These are phyloP conservation scores for Fusarium pseudograminearum DNA, from an alignment of 2,329 filamentous ascomycete genomes.

Conservation along the genomic window DNA sequence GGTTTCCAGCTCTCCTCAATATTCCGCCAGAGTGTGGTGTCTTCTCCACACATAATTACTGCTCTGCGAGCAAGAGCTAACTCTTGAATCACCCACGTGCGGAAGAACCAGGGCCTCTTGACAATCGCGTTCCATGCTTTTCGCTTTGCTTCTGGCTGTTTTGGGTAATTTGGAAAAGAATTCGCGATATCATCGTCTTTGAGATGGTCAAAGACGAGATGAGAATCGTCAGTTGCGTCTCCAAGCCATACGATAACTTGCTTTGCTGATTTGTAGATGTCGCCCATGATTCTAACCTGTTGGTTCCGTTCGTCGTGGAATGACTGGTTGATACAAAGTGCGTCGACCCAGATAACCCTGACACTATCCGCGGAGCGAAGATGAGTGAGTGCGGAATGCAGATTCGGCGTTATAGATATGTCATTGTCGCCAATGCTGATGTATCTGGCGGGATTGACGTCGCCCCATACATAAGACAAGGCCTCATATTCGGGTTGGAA, in stretches of 20 bases:
- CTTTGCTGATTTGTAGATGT: conserved; percentile 25
- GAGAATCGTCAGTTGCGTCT: neutral
- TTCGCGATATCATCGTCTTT: neutral
- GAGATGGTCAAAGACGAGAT: conserved; percentile 16
- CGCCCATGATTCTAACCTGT: conserved; percentile 30
- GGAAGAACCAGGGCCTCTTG: conserved; percentile 28
- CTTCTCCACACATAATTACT: conserved; percentile 14
- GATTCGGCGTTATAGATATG: conserved; percentile 3
- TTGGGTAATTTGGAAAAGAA: fast-evolving
- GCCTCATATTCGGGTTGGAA: conserved; percentile 27
- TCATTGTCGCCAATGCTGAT: neutral
- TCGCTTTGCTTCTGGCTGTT: neutral
- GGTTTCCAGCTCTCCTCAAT: neutral
- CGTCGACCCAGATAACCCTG: conserved; percentile 20
- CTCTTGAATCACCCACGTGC: conserved; percentile 30
- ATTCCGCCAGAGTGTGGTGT: neutral
- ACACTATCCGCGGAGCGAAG: neutral
- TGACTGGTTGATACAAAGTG: conserved; percentile 16
- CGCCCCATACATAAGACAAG: conserved; percentile 30
- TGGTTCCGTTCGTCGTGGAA: conserved; percentile 27
- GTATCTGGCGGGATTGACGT: neutral
- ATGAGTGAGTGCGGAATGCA: conserved; percentile 13
- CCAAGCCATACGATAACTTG: conserved; percentile 31
- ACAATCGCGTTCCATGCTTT: conserved; percentile 9
- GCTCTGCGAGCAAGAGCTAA: conserved; percentile 15